Base-by-base conservation (phyloP, 2,329 filamentous ascomycete genomes). In the Chaetothyriales sp. region DNA sequence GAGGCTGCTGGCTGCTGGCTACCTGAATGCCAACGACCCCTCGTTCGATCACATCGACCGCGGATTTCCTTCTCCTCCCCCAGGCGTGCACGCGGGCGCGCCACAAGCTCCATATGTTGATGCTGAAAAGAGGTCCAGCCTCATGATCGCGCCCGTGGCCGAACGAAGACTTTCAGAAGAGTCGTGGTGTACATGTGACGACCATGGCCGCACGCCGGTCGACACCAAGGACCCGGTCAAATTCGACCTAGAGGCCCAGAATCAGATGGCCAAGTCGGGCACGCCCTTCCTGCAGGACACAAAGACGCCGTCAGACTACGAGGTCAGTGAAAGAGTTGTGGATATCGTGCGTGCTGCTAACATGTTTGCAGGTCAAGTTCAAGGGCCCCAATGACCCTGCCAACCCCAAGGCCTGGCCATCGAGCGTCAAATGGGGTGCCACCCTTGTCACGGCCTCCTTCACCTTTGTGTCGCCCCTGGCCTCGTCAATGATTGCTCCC, bases 391-490 rank as follows among this genome's bases (percentile, higher is more conserved):
- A 79, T 49, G 71, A 73, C 51, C 69, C 68, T 0, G 62, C 65
- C 1, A 71, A 73, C 46, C 70, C 71, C 0, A 68, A 70, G 53
- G 79, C 80, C 63, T 83, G 80, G 78, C 55, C 69, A 0, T 65
- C 64, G 18, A 67, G 64, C 39, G 74, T 71, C 61, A 81, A 81
- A 63, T 82, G 79, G 80, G 64, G 66, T 1, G 73, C 73, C 18
- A 73, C 76, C 2, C 66, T 76, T 42, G 68, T 78, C 49, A 68
- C 80, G 26, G 73, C 78, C 0, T 66, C 69, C 47, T 80, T 80
- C 61, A 80, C 78, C 2, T 73, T 82, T 58, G 75, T 82, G 53
- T 78, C 78, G 3, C 79, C 80, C 0, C 76, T 83, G 36, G 77
- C 79, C 2, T 80, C 77, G 4, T 78, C 76, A 43, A 81, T 83